Conservation (phyloP, 2,329 filamentous ascomycete species). For the Chrysoporthe puriensis region DNA sequence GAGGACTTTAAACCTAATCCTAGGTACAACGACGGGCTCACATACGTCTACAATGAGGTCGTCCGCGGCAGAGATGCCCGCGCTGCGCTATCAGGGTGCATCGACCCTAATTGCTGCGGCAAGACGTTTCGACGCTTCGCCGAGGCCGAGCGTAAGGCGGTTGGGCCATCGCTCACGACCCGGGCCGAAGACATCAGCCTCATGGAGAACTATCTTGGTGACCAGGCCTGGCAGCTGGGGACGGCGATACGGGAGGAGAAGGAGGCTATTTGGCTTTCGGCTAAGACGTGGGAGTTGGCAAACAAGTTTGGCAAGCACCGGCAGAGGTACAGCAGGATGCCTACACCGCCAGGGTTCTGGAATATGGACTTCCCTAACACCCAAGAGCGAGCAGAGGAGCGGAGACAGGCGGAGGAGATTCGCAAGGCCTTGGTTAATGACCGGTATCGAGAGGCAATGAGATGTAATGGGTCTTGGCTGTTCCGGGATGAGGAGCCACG, state of each 20-base stretch:
- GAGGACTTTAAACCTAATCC: conserved; percentile 86
- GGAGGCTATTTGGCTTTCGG: conserved; percentile 71
- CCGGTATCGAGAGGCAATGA: conserved; percentile 81
- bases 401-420: conserved; percentile 64
- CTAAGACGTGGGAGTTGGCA: conserved; percentile 73
- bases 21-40: conserved; percentile 67
- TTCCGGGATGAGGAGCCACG: conserved; percentile 74
- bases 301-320: conserved; percentile 78
- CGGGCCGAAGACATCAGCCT: conserved; percentile 50
- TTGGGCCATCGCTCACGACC: conserved; percentile 40
- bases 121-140: conserved; percentile 71
- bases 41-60: conserved; percentile 75
- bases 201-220: conserved; percentile 61
- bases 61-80: conserved; percentile 72
- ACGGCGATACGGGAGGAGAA: conserved; percentile 64
- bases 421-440: conserved; percentile 70
- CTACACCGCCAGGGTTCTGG: conserved; percentile 89
- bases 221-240: conserved; percentile 61
- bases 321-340: conserved; percentile 70
- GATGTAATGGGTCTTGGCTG: conserved; percentile 73
- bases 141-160: conserved; percentile 47
- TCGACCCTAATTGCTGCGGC: conserved; percentile 76
- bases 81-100: conserved; percentile 74
- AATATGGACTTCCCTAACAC: conserved; percentile 85
- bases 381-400: conserved; percentile 73